phyloP scores from a whole-genome alignment of 345 rosid species.

The Eucalyptus cloeziana region DNA sequence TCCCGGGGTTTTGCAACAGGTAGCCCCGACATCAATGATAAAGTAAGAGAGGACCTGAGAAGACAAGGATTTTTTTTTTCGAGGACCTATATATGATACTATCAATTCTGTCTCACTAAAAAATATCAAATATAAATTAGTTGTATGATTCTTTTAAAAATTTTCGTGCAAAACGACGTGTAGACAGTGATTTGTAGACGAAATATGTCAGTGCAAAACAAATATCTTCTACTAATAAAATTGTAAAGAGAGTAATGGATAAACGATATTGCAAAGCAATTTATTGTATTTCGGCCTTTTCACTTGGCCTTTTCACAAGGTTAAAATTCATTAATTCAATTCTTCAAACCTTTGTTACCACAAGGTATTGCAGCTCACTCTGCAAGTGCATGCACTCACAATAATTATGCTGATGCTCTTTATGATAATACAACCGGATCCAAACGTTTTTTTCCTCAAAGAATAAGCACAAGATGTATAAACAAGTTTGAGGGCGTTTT shows the following conservation, averaged over 20 bases:
- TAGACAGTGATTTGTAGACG: neutral
- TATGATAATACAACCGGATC: neutral
- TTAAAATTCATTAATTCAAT: neutral
- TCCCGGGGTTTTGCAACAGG: no score
- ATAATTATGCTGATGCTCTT: neutral
- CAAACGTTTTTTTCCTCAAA: neutral
- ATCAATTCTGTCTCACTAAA: neutral
- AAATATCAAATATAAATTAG: neutral
- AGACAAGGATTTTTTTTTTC: no score
- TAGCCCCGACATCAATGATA: no score
- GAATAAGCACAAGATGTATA: neutral
- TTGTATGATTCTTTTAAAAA: neutral
- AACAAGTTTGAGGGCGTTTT: neutral
- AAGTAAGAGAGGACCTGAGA: no score
- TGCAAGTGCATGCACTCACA: neutral
- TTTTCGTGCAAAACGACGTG: neutral
- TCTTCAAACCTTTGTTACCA: neutral
- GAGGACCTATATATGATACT: no score
- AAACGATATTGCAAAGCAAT: accelerated
- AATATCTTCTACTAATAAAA: neutral
- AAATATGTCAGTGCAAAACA: neutral
- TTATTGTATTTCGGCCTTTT: neutral
- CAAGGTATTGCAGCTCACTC: neutral
- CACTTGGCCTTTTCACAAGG: neutral
- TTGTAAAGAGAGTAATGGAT: neutral